A percentile compares a stretch with the other conserved stretches of the same genome.
Conservation (phyloP, 306 rosid genomes). For the Medicago arabica region DNA sequence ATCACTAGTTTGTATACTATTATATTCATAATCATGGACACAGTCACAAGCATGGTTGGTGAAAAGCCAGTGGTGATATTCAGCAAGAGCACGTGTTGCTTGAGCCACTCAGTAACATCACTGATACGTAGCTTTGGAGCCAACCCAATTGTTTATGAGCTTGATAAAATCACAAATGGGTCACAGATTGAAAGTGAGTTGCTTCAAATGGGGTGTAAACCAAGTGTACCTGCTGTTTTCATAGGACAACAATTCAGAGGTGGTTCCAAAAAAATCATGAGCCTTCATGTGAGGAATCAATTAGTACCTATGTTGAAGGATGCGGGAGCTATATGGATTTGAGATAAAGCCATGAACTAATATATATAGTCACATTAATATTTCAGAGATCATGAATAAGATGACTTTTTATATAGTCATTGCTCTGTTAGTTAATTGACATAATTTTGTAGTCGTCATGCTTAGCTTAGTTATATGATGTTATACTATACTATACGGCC, state of each 20-base stretch:
- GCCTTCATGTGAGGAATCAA: conserved; percentile 66
- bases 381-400: conserved; percentile 33
- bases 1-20: not conserved
- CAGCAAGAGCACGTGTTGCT: conserved; percentile 73
- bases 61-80: conserved; percentile 80
- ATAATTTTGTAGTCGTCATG: too few species aligned
- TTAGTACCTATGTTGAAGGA: conserved; percentile 61
- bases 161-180: conserved; percentile 70
- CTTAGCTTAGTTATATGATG: too few species aligned
- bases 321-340: conserved; percentile 79
- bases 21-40: conserved; percentile 38
- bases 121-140: conserved; percentile 72
- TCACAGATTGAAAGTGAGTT: conserved; percentile 64
- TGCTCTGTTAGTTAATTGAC: too few species aligned
- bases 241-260: conserved; percentile 71
- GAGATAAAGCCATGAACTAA: conserved; percentile 20
- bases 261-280: conserved; percentile 65
- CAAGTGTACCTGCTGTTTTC: conserved; percentile 76
- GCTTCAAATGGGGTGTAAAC: conserved; percentile 65
- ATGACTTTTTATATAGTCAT: too few species aligned
- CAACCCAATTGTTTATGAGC: conserved; percentile 70
- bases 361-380: not conserved
- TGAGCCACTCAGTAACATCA: conserved; percentile 73
- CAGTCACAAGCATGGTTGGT: conserved; percentile 58
- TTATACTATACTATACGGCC: too few species aligned